These are phyloP conservation scores for Candida sphagnicola DNA, from an alignment of 805 yeast species.

Conservation along the genomic window DNA sequence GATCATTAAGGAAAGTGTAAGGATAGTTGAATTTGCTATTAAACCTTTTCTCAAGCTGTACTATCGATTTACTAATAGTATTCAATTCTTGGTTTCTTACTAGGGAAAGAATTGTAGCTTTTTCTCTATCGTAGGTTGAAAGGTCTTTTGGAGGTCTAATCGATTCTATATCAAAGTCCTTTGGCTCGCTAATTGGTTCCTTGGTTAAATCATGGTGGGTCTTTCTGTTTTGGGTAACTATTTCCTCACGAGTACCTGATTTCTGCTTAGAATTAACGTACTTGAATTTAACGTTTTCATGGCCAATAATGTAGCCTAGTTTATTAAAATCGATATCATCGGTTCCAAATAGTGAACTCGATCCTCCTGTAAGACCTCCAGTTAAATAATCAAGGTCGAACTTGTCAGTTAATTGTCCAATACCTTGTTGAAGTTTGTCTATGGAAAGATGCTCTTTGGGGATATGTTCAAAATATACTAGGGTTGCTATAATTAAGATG, in stretches of 20 bases:
- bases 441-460: neutral
- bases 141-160: conserved; percentile 26
- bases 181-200: conserved; percentile 46
- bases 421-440: neutral
- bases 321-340: conserved; percentile 1
- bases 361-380: neutral
- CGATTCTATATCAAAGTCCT: conserved; percentile 26
- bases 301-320: conserved; percentile 16
- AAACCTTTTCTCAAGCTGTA: conserved; percentile 59
- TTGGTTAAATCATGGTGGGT: conserved; percentile 33
- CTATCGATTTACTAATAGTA: conserved; percentile 49
- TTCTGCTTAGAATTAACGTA: conserved; percentile 25
- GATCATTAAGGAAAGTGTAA: conserved; percentile 75
- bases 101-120: conserved; percentile 70
- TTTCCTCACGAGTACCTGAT: conserved; percentile 25
- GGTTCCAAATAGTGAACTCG: neutral
- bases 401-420: neutral
- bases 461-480: neutral
- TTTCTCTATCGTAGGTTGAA: conserved; percentile 43
- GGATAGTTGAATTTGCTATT: conserved; percentile 74
- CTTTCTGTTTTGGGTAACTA: conserved; percentile 35
- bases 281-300: conserved; percentile 29
- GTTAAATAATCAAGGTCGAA: neutral
- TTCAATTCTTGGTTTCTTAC: conserved; percentile 65
- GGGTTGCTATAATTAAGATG: neutral